These are phyloP conservation scores for Chaetomium globosum DNA, from an alignment of 2,329 filamentous ascomycete species.

Conservation along the genomic window DNA sequence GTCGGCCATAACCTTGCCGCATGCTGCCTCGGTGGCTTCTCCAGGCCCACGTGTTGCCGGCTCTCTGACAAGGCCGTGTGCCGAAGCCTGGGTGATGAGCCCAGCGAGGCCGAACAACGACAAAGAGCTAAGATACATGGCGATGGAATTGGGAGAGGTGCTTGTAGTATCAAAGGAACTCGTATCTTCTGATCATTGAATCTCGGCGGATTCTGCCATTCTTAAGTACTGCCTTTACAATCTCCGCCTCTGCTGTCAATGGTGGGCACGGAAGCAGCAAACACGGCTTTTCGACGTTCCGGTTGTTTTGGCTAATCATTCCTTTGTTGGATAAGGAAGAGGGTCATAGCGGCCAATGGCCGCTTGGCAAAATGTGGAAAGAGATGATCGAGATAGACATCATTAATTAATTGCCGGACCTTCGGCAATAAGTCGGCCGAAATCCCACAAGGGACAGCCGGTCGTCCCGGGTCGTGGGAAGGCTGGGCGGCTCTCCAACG, in stretches of 20 bases:
- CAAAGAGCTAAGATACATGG: constrained; percentile 29
- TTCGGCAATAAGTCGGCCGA: constrained; percentile 18
- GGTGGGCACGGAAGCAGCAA: constrained; percentile 15
- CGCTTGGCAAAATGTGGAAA: constrained; percentile 1
- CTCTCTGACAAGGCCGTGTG: constrained; percentile 39
- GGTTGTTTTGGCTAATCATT: constrained; percentile 34
- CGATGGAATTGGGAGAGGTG: background rate
- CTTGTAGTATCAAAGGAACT: background rate
- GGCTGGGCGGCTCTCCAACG: background rate
- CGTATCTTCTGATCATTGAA: background rate
- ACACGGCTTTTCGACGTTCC: constrained; percentile 5
- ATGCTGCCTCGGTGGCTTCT: constrained; percentile 37
- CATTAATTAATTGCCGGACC: constrained; percentile 23
- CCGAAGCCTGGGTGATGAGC: constrained; percentile 29
- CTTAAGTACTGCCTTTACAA: constrained; percentile 2
- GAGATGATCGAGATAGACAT: constrained; percentile 23
- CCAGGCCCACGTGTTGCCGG: constrained; percentile 38
- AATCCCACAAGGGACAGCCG: background rate
- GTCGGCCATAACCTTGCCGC: constrained; percentile 39
- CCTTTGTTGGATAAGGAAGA: background rate
- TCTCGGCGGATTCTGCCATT: background rate
- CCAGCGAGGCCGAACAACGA: constrained; percentile 30
- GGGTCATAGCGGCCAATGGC: constrained; percentile 28
- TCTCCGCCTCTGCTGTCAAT: background rate
- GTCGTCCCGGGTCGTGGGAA: background rate